Percentiles rank a stretch among this genome's conserved stretches.
phyloP scores from a whole-genome alignment of 768 basidiomycete genomes.

The Dioszegia hungarica region DNA sequence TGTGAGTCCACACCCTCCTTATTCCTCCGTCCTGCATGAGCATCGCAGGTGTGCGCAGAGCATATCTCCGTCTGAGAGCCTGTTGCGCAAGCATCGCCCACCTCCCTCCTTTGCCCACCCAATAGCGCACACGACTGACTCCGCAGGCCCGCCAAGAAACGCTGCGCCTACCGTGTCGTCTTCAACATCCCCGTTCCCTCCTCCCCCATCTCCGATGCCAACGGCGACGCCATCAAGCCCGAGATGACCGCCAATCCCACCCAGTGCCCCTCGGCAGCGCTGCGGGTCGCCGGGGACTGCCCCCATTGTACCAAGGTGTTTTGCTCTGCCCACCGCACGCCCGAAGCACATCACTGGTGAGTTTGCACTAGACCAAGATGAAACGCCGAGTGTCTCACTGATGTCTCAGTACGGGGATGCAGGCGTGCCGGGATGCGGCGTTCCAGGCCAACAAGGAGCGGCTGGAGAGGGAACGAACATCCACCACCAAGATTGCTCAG shows the following conservation, averaged over 20 bases:
- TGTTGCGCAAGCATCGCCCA: neutral
- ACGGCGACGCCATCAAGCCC: slow-evolving; percentile 23
- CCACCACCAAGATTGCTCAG: slow-evolving; percentile 46
- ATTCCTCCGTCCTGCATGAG: too few species aligned
- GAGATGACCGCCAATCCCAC: slow-evolving; percentile 43
- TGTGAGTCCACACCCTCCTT: neutral
- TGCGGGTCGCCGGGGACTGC: slow-evolving; percentile 44
- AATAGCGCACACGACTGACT: neutral
- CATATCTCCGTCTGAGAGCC: too few species aligned
- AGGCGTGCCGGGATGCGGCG: slow-evolving; percentile 46
- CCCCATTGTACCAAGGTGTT: slow-evolving; percentile 41
- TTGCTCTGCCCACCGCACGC: slow-evolving; percentile 44
- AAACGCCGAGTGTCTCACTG: neutral
- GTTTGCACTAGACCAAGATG: slow-evolving; percentile 10
- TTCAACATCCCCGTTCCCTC: slow-evolving; percentile 44
- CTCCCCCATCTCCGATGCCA: slow-evolving; percentile 10
- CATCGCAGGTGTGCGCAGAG: too few species aligned
- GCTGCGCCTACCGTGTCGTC: slow-evolving; percentile 46
- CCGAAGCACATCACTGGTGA: slow-evolving; percentile 48
- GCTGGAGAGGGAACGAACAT: slow-evolving; percentile 42
- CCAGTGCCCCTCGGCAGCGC: slow-evolving; percentile 43
- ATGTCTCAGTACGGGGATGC: slow-evolving; percentile 38
- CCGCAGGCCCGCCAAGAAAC: slow-evolving; percentile 48
- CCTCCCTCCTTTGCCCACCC: neutral
- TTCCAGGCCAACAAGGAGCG: slow-evolving; percentile 48